These are phyloP conservation scores for Ormosia emarginata DNA, from an alignment of 306 rosid species.

Conservation along the genomic window DNA sequence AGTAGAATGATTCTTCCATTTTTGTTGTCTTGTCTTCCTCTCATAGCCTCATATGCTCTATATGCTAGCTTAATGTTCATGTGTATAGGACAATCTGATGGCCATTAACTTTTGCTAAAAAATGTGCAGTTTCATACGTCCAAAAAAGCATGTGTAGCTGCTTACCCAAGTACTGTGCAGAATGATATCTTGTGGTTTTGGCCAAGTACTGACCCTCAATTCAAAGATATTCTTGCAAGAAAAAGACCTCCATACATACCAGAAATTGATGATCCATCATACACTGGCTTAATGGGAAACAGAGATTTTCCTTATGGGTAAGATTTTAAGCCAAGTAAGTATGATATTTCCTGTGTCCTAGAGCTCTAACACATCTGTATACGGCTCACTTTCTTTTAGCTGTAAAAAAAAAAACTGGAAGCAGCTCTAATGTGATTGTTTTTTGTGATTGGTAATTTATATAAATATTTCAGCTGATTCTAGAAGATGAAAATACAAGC, in stretches of 20 bases:
- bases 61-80: neutral
- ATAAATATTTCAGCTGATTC: neutral
- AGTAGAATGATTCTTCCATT: neutral
- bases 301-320: constrained; percentile 87
- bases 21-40: constrained; percentile 4
- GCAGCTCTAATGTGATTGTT: neutral
- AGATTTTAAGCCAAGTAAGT: constrained; percentile 14
- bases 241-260: constrained; percentile 65
- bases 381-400: neutral
- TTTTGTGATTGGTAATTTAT: neutral
- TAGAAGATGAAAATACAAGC: neutral
- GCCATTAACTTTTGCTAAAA: constrained; percentile 13
- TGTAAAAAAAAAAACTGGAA: neutral
- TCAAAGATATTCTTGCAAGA: constrained; percentile 56
- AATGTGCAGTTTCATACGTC: constrained; percentile 63
- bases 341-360: neutral
- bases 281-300: constrained; percentile 47
- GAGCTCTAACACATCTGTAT: neutral
- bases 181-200: constrained; percentile 81
- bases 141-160: constrained; percentile 77
- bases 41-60: neutral
- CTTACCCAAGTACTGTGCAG: constrained; percentile 77
- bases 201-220: constrained; percentile 82
- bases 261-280: constrained; percentile 76
- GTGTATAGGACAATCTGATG: neutral